A percentile compares a stretch with the other conserved stretches of the same genome.
Conservation (phyloP, 1,284 basidiomycete genomes). For the Leucoagaricus sp. region DNA sequence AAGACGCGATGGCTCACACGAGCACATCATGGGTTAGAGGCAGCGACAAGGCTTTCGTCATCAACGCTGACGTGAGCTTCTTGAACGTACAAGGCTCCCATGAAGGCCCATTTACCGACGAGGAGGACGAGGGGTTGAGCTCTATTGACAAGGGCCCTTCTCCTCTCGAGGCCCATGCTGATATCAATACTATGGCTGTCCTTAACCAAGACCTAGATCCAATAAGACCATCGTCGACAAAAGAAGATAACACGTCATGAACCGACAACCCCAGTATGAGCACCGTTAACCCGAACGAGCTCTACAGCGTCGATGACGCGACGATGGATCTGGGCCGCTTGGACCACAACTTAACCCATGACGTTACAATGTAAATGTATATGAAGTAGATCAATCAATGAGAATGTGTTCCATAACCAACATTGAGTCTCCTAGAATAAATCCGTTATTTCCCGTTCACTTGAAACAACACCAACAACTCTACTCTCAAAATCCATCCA, state of each 20-base stretch:
- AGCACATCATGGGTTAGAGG: constrained; percentile 52
- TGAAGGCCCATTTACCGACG: no score
- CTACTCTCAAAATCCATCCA: constrained; percentile 52
- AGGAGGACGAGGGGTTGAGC: constrained; percentile 6
- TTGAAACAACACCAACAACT: constrained; percentile 49
- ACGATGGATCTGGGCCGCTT: constrained; percentile 48
- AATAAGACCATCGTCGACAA: background rate
- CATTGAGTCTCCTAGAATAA: no score
- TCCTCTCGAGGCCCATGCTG: no score
- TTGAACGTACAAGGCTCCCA: background rate
- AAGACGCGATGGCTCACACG: constrained; percentile 53
- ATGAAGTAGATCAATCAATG: no score
- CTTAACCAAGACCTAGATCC: background rate
- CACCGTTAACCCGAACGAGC: constrained; percentile 9
- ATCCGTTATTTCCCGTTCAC: constrained; percentile 25
- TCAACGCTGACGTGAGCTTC: constrained; percentile 27
- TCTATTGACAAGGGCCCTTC: no score
- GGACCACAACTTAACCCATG: constrained; percentile 62
- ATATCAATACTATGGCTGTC: background rate
- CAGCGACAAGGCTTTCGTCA: no score
- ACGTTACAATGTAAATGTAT: background rate
- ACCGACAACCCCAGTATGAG: background rate
- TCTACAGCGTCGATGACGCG: constrained; percentile 14
- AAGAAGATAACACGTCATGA: constrained; percentile 2
- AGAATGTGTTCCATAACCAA: no score